A percentile compares a stretch with the other conserved stretches of the same genome.
Evolutionary conservation across 768 basidiomycete species (phyloP).

Genomic region (Rhodotorula graminis): DNA sequence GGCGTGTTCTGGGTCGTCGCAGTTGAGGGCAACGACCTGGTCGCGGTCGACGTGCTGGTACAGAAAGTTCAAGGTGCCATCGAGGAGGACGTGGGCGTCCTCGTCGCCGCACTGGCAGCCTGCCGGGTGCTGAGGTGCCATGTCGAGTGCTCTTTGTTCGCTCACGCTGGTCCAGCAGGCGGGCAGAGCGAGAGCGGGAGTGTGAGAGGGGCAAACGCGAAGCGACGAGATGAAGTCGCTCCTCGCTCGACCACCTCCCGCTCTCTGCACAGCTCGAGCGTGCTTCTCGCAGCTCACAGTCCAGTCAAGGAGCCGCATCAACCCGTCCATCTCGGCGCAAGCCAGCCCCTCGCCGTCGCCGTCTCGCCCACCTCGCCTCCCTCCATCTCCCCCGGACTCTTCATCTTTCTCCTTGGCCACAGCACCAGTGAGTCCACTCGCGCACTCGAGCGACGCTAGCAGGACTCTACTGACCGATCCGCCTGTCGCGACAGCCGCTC

Average conservation of each 20-base stretch:
- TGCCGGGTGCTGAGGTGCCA: conserved; percentile 20
- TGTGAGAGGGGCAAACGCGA: not conserved
- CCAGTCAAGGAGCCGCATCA: too few relatives aligned
- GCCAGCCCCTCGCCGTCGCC: too few relatives aligned
- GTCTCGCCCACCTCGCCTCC: too few relatives aligned
- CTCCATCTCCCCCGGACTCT: not conserved
- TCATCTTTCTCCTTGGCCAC: not conserved
- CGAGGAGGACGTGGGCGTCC: conserved; percentile 40
- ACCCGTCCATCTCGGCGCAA: too few relatives aligned
- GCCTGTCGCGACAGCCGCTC: not conserved
- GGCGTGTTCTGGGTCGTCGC: conserved; percentile 44
- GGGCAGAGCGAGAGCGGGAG: not conserved
- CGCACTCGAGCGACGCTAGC: too few relatives aligned
- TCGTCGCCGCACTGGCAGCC: conserved; percentile 40
- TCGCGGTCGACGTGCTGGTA: conserved; percentile 45
- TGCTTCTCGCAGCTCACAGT: too few relatives aligned
- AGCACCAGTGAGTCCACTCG: too few relatives aligned
- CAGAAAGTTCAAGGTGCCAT: conserved; percentile 45
- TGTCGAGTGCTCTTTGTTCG: not conserved
- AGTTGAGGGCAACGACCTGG: conserved; percentile 47
- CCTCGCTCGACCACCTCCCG: too few relatives aligned
- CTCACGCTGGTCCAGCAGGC: too few relatives aligned
- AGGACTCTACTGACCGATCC: not conserved
- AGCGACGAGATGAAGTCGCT: not conserved
- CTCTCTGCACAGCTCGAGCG: too few relatives aligned